Evolutionary conservation across 2,329 filamentous ascomycete genomes (phyloP), one percentile per base, ranked within the genome.

Genomic region (Fusarium clavum): DNA sequence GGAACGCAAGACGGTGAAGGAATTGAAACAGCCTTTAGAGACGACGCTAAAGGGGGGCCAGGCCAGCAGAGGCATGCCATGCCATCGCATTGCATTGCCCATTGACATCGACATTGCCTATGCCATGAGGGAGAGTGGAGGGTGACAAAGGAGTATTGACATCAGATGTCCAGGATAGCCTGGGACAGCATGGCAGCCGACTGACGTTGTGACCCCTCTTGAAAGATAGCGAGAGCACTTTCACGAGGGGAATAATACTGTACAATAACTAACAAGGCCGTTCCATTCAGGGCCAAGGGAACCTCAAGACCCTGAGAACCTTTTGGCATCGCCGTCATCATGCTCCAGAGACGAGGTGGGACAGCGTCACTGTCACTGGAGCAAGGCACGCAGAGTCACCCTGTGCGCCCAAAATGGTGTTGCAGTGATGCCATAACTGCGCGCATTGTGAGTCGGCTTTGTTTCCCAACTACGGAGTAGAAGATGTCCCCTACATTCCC

Each of bases 1-100:
- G 72, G 71, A 76, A 71, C 64, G 64, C 73, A 71, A 76, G 73
- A 75, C 73, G 73, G 73, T 75, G 73, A 75, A 75, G 70, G 69
- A 71, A 75, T 75, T 75, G 73, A 76, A 76, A 75, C 73, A 75
- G 57, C 67, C 49, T 71, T 71, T 67, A 57, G 52, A 53, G 59
- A 66, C 58, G 59, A 63, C 63, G 52, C 71, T 68, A 74, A 53
- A 53, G 32, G 67, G 65, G 61, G 57, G 20, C 32, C 30, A 40
- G 48, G 34, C 45, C 59, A 69, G 47, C 45, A 57, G 41, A 70
- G 63, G 55, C 53, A 70, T 64, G 57, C 57, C 57, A 66, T 69
- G 64, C 51, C 30, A 64, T 64, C n/a, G 48, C 61, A 57, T 49
- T 41, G 47, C 62, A 57, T 64, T 64, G 43, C 40, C 59, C 29